phyloP scores from a whole-genome alignment of 768 basidiomycete genomes.

The Pisolithus tinctorius region DNA sequence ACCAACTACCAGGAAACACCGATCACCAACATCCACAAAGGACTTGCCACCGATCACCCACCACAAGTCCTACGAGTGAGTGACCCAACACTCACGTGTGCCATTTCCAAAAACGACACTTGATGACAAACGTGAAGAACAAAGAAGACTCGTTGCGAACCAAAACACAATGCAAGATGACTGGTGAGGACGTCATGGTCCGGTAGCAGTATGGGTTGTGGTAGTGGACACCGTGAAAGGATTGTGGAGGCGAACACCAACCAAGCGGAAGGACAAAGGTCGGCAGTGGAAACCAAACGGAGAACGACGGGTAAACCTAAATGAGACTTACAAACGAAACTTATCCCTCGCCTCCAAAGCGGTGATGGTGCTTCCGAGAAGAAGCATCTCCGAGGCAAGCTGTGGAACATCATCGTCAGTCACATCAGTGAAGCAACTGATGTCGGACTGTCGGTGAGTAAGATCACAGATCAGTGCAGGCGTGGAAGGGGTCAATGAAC shows the following conservation, averaged over 20 bases:
- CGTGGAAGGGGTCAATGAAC: neutral
- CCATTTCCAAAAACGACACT: neutral
- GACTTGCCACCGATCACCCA: neutral
- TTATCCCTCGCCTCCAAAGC: constrained; percentile 61
- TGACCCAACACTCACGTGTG: neutral
- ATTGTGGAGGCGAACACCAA: neutral
- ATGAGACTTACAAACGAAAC: constrained; percentile 63
- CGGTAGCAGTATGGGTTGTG: neutral
- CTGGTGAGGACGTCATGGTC: neutral
- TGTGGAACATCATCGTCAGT: constrained; percentile 17
- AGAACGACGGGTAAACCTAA: neutral
- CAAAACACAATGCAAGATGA: neutral
- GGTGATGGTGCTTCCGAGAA: constrained; percentile 62
- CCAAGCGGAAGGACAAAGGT: neutral
- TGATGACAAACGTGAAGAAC: neutral
- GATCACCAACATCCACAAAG: no score
- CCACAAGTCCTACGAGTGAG: constrained; percentile 2
- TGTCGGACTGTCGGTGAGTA: neutral
- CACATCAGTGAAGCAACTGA: neutral
- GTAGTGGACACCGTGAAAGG: neutral
- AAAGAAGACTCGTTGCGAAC: neutral
- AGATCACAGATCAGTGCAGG: constrained; percentile 5
- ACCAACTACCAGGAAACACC: no score
- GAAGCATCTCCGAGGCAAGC: constrained; percentile 71
- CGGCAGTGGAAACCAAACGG: neutral